A percentile compares a stretch with the other conserved stretches of the same genome.
phyloP scores from a whole-genome alignment of 2,329 filamentous ascomycete species.

The Epichloe festucae region DNA sequence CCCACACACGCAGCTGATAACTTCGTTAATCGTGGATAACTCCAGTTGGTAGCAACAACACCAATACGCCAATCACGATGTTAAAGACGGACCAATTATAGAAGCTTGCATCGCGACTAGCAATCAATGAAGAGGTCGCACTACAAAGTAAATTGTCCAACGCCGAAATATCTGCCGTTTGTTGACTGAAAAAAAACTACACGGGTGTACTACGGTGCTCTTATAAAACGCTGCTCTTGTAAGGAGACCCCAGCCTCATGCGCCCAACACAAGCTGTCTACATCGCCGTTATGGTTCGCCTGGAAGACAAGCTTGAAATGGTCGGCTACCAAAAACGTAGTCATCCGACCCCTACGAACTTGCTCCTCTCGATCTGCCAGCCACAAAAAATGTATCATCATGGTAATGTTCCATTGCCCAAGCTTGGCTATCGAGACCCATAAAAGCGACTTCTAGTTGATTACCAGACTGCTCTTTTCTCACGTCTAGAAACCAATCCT shows the following conservation, averaged over 20 bases:
- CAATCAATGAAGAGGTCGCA: no score
- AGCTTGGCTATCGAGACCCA: not conserved
- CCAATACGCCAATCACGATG: not conserved
- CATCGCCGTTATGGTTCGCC: not conserved
- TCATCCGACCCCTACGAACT: not conserved
- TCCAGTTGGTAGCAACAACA: not conserved
- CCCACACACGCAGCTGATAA: not conserved
- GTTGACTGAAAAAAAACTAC: not conserved
- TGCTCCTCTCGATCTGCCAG: not conserved
- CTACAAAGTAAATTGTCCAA: not conserved
- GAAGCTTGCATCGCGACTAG: no score
- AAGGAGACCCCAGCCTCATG: not conserved
- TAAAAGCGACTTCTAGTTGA: not conserved
- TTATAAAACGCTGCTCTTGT: not conserved
- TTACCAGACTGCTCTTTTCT: not conserved
- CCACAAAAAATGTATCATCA: not conserved
- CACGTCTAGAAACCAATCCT: not conserved
- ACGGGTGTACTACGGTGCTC: not conserved
- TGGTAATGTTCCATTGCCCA: not conserved
- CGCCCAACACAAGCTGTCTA: not conserved
- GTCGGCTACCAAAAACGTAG: not conserved
- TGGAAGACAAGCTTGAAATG: not conserved
- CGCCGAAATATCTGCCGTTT: not conserved
- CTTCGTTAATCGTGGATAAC: no score
- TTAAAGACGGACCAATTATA: not conserved